Evolutionary conservation across 1,139 yeast species (phyloP).

Genomic region (Suhomyces kunorum): DNA sequence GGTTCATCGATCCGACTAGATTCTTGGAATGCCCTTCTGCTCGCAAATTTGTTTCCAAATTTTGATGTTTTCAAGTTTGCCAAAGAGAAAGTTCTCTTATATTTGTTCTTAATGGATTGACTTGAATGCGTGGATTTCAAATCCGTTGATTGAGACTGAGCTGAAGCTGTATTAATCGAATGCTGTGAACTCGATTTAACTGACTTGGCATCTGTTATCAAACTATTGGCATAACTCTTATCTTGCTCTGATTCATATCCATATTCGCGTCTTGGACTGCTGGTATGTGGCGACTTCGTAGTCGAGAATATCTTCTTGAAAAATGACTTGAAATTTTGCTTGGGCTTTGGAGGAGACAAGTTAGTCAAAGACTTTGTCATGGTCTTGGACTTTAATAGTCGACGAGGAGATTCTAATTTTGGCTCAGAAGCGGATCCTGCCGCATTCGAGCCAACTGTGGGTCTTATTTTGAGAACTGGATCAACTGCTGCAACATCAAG

Average conservation of each 20-base stretch:
- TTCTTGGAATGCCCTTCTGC: constrained; percentile 1
- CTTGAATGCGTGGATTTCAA: constrained; percentile 6
- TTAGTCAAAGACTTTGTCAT: constrained; percentile 10
- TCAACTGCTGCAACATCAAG: constrained; percentile 18
- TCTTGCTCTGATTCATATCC: not conserved
- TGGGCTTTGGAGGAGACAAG: constrained; percentile 6
- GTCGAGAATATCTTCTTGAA: constrained; percentile 11
- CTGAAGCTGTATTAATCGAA: constrained; percentile 4
- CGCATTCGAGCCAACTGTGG: constrained; percentile 12
- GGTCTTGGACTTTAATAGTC: constrained; percentile 7
- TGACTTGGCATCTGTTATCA: constrained; percentile 6
- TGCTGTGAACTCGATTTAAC: constrained; percentile 6
- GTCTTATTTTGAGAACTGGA: not conserved
- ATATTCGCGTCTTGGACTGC: not conserved
- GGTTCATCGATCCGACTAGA: not conserved
- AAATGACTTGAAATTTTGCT: constrained; percentile 14
- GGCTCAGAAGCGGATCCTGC: constrained; percentile 13
- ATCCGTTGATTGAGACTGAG: constrained; percentile 1
- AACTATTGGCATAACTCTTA: not conserved
- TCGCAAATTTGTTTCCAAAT: constrained; percentile 5
- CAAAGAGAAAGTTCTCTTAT: constrained; percentile 20
- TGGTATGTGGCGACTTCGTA: not conserved
- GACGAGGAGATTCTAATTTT: constrained; percentile 9
- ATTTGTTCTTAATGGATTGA: constrained; percentile 6
- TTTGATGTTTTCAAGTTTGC: constrained; percentile 16